Evolutionary conservation across 164 flowering plant genomes (phyloP), one percentile per base, ranked within the genome.

Genomic region (Chimonanthus praecox): DNA sequence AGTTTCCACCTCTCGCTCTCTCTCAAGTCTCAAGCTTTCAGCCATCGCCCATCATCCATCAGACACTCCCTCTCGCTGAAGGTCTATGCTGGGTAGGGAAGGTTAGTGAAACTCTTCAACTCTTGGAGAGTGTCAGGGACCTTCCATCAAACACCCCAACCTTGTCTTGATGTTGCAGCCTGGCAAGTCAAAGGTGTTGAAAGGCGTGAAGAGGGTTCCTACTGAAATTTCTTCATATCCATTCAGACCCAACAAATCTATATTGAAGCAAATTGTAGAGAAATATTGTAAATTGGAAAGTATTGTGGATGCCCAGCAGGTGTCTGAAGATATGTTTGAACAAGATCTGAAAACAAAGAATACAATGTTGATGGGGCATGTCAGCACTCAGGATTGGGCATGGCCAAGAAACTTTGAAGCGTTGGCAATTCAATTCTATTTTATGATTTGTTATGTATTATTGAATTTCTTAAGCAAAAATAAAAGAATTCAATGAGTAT

Each of bases 271-370:
- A 70, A 72, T 83, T 64, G 43, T 83, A 5, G 79, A 75, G 45
- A 71, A 80, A 78, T 77, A 81, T 11, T 54, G 69, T 65, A 54
- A 77, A 15, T 62, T 78, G 58, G 81, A 80, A 6, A 73, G 76
- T 44, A 6, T 45, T 1, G 47, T 46, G 47, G 75, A 69, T 43
- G 86, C 81, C 4, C 72, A 64, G 44, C 18, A 33, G 11, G 60
- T 76, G 54, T 73, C 80, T 43, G 86, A 84, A 10, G 73, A 78
- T 76, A 84, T 82, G 77, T 75, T 73, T 2, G 68, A 72, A 0
- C 61, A 54, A 63, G 70, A 75, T 67, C 68, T 78, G 80, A 70
- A 54, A 33, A 73, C 78, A 2, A 82, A 79, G 82, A 80, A 82
- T 71, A 50, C 49, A 60, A 69, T 77, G 73, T 4, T 82, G 18